These are phyloP conservation scores for Apiospora pterosperma DNA, from an alignment of 2,329 filamentous ascomycete species.

Conservation along the genomic window DNA sequence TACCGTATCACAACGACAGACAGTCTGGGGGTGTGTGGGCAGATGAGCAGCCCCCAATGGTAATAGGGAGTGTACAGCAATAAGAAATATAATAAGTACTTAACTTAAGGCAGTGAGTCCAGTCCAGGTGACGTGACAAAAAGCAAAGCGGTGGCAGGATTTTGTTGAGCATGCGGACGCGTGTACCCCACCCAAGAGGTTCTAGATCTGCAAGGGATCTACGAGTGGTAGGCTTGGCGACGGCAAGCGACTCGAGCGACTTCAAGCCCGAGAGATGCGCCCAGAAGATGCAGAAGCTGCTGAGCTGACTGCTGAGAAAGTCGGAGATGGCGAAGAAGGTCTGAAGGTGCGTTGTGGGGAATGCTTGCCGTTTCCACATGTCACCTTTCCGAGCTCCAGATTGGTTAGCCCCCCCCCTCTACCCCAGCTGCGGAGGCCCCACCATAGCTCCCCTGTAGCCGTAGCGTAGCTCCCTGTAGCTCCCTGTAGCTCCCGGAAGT, in stretches of 20 bases:
- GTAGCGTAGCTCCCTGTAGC: no score
- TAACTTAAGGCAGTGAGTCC: not conserved
- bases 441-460: not conserved
- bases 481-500: not conserved
- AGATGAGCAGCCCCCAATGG: not conserved
- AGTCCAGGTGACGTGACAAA: not conserved
- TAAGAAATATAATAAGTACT: not conserved
- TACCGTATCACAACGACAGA: not conserved
- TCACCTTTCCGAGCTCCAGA: not conserved
- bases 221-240: not conserved
- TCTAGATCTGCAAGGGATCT: constrained; percentile 2
- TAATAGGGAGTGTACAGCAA: not conserved
- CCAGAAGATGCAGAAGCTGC: constrained; percentile 5
- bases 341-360: not conserved
- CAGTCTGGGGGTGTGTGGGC: not conserved
- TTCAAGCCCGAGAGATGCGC: not conserved
- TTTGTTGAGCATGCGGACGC: constrained; percentile 1
- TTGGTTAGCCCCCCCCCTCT: not conserved
- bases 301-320: no score
- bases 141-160: not conserved
- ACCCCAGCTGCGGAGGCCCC: not conserved
- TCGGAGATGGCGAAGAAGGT: no score
- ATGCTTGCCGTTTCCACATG: not conserved
- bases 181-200: not conserved
- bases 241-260: not conserved